phyloP scores from a whole-genome alignment of 768 basidiomycete species.

The Kwoniella sp. region DNA sequence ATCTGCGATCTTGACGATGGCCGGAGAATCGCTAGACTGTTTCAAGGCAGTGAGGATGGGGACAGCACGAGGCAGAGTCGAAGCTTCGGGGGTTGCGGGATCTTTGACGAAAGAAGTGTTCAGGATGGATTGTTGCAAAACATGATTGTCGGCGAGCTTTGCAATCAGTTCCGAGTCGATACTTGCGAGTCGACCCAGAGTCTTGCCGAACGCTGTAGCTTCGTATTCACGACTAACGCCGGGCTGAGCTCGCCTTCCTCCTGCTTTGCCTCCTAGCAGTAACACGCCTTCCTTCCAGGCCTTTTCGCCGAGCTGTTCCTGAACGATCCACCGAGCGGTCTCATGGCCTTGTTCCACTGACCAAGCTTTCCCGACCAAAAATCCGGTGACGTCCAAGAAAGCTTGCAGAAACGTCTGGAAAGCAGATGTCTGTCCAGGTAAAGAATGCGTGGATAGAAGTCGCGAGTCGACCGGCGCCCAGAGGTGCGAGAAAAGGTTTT shows the following conservation, averaged over 20 bases:
- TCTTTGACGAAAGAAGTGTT: constrained; percentile 16
- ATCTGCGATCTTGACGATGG: constrained; percentile 6
- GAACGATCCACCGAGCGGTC: constrained; percentile 56
- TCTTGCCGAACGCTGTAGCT: constrained; percentile 40
- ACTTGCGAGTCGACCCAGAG: constrained; percentile 29
- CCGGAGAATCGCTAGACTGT: not conserved
- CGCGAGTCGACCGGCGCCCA: constrained; percentile 79
- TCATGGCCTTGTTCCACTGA: constrained; percentile 51
- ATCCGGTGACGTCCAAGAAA: constrained; percentile 70
- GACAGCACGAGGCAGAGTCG: constrained; percentile 11
- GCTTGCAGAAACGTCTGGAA: constrained; percentile 67
- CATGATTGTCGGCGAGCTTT: not conserved
- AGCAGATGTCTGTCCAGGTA: constrained; percentile 62
- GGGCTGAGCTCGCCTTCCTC: constrained; percentile 24
- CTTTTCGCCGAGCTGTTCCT: constrained; percentile 56
- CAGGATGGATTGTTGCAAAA: constrained; percentile 13
- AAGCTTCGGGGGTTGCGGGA: not conserved
- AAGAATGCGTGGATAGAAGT: constrained; percentile 64
- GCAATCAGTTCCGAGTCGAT: constrained; percentile 15
- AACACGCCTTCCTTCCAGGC: constrained; percentile 53
- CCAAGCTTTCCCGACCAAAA: constrained; percentile 58
- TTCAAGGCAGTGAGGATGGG: constrained; percentile 17
- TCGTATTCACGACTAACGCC: constrained; percentile 31
- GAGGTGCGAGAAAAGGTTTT: constrained; percentile 70
- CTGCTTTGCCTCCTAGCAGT: constrained; percentile 38